Conservation (phyloP, 306 rosid genomes). For the Inga leiocalycina region DNA sequence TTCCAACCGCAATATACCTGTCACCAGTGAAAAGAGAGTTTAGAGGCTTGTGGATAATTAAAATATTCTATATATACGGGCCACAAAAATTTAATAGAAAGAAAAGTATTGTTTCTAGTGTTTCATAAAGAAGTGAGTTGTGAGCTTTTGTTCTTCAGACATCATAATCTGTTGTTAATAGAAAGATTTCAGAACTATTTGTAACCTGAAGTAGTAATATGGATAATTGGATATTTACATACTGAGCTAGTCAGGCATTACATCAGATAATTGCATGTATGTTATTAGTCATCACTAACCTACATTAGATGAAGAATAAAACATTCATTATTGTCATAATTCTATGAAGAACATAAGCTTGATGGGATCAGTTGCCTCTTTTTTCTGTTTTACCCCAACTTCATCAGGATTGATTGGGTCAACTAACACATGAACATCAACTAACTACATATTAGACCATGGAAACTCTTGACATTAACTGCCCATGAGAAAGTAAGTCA, state of each 20-base stretch:
- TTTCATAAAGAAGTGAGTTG: not conserved
- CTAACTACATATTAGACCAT: not conserved
- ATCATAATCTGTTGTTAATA: not conserved
- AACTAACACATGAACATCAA: not conserved
- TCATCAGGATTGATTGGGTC: not conserved
- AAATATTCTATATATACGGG: not conserved
- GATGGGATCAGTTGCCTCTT: not conserved
- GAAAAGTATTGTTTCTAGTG: not conserved
- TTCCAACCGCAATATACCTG: slow-evolving; percentile 93
- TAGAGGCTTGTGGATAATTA: slow-evolving; percentile 7
- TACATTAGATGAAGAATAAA: not conserved
- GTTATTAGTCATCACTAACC: not conserved
- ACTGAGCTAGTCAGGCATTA: not conserved
- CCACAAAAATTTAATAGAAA: not conserved
- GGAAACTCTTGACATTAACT: not conserved
- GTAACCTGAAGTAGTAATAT: no score
- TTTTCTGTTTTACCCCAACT: not conserved
- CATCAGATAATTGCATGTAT: not conserved
- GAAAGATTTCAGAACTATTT: not conserved
- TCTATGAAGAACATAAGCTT: not conserved
- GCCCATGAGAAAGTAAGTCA: not conserved
- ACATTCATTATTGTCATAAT: not conserved
- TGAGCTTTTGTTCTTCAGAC: not conserved
- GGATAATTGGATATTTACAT: not conserved
- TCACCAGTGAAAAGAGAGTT: slow-evolving; percentile 31